phyloP scores from a whole-genome alignment of 495 filamentous ascomycete genomes.

The Penicillium turbatum region DNA sequence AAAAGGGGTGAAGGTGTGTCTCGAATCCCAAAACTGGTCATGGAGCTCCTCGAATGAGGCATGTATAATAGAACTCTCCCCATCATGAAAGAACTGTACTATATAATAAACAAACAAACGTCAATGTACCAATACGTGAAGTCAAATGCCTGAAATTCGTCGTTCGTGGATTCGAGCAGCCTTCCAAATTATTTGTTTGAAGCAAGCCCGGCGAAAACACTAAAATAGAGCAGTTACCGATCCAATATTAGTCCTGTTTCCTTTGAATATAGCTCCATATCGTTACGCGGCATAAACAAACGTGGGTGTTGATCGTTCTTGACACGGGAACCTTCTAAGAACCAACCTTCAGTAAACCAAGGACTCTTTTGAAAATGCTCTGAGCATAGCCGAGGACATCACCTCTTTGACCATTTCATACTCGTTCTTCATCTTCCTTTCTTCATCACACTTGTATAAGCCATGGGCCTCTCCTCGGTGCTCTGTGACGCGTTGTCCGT shows the following conservation, averaged over 20 bases:
- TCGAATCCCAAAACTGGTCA: constrained; percentile 70
- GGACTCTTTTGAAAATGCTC: background rate
- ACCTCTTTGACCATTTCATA: background rate
- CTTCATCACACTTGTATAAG: background rate
- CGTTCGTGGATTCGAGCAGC: too few species aligned
- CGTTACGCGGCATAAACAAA: too few species aligned
- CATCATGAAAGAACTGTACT: constrained; percentile 7
- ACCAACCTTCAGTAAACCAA: background rate
- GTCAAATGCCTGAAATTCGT: too few species aligned
- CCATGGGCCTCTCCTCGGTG: constrained; percentile 20
- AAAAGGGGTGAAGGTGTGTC: constrained; percentile 79
- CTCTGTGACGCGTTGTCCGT: constrained; percentile 25
- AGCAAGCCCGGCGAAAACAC: too few species aligned
- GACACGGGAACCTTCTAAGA: background rate
- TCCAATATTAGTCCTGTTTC: too few species aligned
- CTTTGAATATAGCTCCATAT: too few species aligned
- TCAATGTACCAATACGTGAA: too few species aligned
- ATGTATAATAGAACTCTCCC: constrained; percentile 21
- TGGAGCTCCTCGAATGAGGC: constrained; percentile 60
- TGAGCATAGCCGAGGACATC: background rate
- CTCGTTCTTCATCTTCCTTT: background rate
- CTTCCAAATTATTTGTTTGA: too few species aligned
- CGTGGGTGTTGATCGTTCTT: background rate
- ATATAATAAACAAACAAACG: constrained; percentile 5
- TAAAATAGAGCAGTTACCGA: too few species aligned